A percentile compares a stretch with the other conserved stretches of the same genome.
These are phyloP conservation scores for Violaceomyces palustris DNA, from an alignment of 1,284 basidiomycete genomes.

Conservation along the genomic window DNA sequence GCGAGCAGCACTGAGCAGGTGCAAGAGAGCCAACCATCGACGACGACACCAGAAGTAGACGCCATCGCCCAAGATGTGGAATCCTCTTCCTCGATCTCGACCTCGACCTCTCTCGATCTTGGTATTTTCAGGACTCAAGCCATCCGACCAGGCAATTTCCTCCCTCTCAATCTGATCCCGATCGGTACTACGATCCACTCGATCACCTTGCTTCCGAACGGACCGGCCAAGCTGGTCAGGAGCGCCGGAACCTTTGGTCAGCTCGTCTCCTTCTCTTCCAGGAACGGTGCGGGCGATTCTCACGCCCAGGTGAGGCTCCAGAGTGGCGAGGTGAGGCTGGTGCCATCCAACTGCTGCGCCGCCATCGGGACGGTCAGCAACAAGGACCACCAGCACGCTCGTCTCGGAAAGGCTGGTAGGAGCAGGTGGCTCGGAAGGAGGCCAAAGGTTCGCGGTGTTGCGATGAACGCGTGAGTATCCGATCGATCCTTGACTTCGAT, in stretches of 20 bases:
- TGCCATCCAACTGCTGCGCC: slow-evolving; percentile 76
- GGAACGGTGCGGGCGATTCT: slow-evolving; percentile 52
- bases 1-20: not conserved
- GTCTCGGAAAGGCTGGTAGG: slow-evolving; percentile 86
- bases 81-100: slow-evolving; percentile 37
- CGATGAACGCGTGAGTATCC: slow-evolving; percentile 82
- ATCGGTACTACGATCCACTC: slow-evolving; percentile 86
- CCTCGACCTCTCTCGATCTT: slow-evolving; percentile 64
- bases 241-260: slow-evolving; percentile 83
- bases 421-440: slow-evolving; percentile 79
- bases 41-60: too few relatives aligned
- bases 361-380: slow-evolving; percentile 91
- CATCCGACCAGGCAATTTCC: slow-evolving; percentile 85
- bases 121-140: slow-evolving; percentile 81
- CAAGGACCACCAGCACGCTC: slow-evolving; percentile 76
- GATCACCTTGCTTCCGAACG: slow-evolving; percentile 70
- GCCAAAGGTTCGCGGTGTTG: slow-evolving; percentile 89
- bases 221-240: slow-evolving; percentile 77
- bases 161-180: slow-evolving; percentile 85
- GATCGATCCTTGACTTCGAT: too few relatives aligned
- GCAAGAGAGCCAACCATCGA: too few relatives aligned
- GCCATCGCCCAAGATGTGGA: not conserved
- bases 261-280: slow-evolving; percentile 56
- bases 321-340: slow-evolving; percentile 84
- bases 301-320: slow-evolving; percentile 82